A percentile compares a stretch with the other conserved stretches of the same genome.
Conservation (phyloP, 352 stramenopile genomes). For the Paralagenidium karlingii region DNA sequence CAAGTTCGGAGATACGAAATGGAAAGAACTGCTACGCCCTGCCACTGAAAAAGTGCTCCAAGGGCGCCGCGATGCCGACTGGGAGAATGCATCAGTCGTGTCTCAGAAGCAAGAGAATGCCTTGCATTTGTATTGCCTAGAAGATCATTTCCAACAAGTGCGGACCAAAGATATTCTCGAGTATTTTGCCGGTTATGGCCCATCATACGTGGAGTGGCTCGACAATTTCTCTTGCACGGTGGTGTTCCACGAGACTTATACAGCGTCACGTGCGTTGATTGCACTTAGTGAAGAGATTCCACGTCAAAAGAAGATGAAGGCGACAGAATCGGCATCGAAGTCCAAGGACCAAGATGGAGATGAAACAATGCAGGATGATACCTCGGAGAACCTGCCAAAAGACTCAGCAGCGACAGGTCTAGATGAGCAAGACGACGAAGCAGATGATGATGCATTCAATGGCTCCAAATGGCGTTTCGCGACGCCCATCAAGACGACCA, state of each 20-base stretch:
- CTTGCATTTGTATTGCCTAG: slow-evolving; percentile 73
- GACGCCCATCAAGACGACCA: slow-evolving; percentile 28
- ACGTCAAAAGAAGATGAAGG: slow-evolving; percentile 16
- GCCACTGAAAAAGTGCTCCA: slow-evolving; percentile 35
- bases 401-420: too few species aligned
- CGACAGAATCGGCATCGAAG: neutral
- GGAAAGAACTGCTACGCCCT: slow-evolving; percentile 11
- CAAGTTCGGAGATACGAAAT: neutral
- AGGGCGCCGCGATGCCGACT: slow-evolving; percentile 34
- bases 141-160: slow-evolving; percentile 68
- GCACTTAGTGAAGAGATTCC: slow-evolving; percentile 36
- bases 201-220: slow-evolving; percentile 81
- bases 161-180: slow-evolving; percentile 64
- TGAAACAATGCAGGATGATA: neutral
- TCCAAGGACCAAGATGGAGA: neutral
- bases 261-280: slow-evolving; percentile 44
- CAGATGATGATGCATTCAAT: slow-evolving; percentile 36
- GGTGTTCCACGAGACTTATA: slow-evolving; percentile 71
- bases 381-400: too few species aligned
- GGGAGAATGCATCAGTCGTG: neutral
- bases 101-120: slow-evolving; percentile 15
- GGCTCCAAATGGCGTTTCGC: slow-evolving; percentile 48
- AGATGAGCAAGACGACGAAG: neutral
- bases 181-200: slow-evolving; percentile 69
- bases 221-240: slow-evolving; percentile 79